A percentile compares a stretch with the other conserved stretches of the same genome.
phyloP scores from a whole-genome alignment of 2,329 filamentous ascomycete species.

The Cercospora citrullina region DNA sequence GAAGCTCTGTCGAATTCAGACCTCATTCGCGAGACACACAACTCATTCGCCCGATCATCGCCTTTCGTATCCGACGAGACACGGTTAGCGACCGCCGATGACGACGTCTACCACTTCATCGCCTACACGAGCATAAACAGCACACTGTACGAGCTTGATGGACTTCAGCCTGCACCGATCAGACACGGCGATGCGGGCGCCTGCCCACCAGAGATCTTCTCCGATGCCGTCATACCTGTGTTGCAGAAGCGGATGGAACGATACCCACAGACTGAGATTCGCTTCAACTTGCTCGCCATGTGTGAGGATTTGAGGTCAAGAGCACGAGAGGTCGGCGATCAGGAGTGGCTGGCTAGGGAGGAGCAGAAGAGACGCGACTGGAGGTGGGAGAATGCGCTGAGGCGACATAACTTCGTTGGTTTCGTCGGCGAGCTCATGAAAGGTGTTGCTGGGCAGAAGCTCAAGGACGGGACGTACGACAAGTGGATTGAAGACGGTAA shows the following conservation, averaged over 20 bases:
- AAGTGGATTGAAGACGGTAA: constrained; percentile 71
- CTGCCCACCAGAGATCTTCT: constrained; percentile 71
- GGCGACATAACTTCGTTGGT: constrained; percentile 93
- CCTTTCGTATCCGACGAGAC: constrained; percentile 93
- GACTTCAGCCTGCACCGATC: constrained; percentile 89
- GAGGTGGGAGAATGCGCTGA: constrained; percentile 91
- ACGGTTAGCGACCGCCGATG: constrained; percentile 67
- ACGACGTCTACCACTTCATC: constrained; percentile 97
- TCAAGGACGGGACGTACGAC: constrained; percentile 67
- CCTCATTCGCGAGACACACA: constrained; percentile 67
- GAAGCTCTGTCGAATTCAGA: constrained; percentile 69
- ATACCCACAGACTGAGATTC: constrained; percentile 84
- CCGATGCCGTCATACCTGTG: constrained; percentile 80
- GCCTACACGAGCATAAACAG: constrained; percentile 83
- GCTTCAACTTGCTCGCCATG: constrained; percentile 94
- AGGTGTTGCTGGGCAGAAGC: constrained; percentile 74
- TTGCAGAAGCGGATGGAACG: constrained; percentile 78
- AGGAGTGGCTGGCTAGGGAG: constrained; percentile 74
- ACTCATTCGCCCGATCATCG: constrained; percentile 82
- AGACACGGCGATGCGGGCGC: constrained; percentile 70
- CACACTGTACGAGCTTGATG: constrained; percentile 89
- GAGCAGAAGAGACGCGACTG: constrained; percentile 81
- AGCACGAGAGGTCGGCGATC: constrained; percentile 79
- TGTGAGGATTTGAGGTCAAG: constrained; percentile 76
- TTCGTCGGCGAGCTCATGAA: constrained; percentile 90